A percentile compares a stretch with the other conserved stretches of the same genome.
Evolutionary conservation across 2,329 filamentous ascomycete species (phyloP).

Genomic region (Rugonectria rugulosa): DNA sequence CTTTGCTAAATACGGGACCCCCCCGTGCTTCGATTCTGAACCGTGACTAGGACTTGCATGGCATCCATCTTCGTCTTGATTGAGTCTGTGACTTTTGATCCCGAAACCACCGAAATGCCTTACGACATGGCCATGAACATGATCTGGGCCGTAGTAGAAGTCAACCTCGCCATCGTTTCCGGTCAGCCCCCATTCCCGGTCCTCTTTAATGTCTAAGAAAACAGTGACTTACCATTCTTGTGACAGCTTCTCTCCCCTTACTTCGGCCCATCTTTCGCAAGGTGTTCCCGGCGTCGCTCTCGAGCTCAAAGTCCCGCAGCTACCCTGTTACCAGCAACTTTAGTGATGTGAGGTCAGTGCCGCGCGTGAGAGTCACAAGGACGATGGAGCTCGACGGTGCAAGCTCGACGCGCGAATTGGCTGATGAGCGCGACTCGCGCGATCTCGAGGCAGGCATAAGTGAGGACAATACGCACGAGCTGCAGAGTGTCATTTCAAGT

Average conservation of each 20-base stretch:
- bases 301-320: neutral
- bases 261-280: slow-evolving; percentile 10
- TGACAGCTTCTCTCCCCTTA: slow-evolving; percentile 4
- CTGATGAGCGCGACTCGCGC: neutral
- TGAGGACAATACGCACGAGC: neutral
- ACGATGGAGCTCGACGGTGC: neutral
- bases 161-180: slow-evolving; percentile 37
- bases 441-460: neutral
- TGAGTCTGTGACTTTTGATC: slow-evolving; percentile 26
- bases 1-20: too few relatives aligned
- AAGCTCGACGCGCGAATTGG: neutral
- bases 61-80: slow-evolving; percentile 35
- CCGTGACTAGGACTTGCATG: slow-evolving; percentile 33
- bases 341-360: neutral
- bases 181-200: slow-evolving; percentile 12
- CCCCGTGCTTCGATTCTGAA: neutral
- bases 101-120: slow-evolving; percentile 27
- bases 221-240: neutral
- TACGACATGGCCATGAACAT: slow-evolving; percentile 33
- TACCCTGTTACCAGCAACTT: neutral
- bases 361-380: neutral
- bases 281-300: neutral
- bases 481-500: neutral
- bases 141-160: slow-evolving; percentile 37
- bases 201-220: neutral